Percentiles rank a stretch among this genome's conserved stretches.
Conservation (phyloP, 2,329 filamentous ascomycete genomes). For the Fusarium ramigenum region DNA sequence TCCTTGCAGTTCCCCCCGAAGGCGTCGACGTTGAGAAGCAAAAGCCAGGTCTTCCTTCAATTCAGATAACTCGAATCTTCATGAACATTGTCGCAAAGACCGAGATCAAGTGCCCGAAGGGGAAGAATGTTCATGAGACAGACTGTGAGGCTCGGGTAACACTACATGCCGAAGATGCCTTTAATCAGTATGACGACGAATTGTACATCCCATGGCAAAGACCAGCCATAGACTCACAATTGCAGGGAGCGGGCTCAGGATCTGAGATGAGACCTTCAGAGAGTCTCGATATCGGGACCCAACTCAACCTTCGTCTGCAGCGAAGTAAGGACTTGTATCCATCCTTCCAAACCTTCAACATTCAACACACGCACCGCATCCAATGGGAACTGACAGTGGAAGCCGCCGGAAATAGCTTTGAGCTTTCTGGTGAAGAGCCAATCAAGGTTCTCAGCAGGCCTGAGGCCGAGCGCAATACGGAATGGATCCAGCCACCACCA, state of each 20-base stretch:
- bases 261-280: not conserved
- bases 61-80: not conserved
- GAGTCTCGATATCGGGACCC: not conserved
- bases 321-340: not conserved
- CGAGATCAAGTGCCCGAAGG: not conserved
- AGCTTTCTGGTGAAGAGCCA: not conserved
- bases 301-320: not conserved
- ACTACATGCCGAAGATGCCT: not conserved
- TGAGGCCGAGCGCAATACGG: not conserved
- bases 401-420: not conserved
- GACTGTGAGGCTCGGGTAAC: not conserved
- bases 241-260: fast-evolving
- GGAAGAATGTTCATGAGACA: not conserved
- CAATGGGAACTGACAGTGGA: not conserved
- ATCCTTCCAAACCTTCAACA: not conserved
- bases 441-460: not conserved
- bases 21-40: not conserved
- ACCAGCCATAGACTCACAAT: fast-evolving
- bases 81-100: not conserved
- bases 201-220: not conserved
- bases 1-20: not conserved
- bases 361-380: not conserved
- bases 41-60: not conserved
- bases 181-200: not conserved
- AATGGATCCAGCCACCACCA: not conserved